A percentile compares a stretch with the other conserved stretches of the same genome.
Evolutionary conservation across 176 grass and related monocot species (phyloP).

Genomic region (Tuctoria greenei): DNA sequence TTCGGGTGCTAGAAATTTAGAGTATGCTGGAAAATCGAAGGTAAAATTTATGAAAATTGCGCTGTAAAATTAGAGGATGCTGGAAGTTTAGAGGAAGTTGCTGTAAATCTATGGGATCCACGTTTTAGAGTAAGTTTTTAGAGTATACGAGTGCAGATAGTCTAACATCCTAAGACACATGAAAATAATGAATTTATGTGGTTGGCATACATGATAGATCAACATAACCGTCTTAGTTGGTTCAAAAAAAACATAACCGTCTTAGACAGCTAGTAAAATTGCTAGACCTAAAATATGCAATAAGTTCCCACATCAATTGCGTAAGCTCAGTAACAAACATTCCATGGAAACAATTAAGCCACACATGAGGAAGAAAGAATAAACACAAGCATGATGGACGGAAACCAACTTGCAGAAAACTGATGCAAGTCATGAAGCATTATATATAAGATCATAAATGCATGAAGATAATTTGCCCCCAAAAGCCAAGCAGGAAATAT

Average conservation of each 20-base stretch:
- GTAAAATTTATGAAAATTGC: too few relatives aligned
- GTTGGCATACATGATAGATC: conserved; percentile 7
- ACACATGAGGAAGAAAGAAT: not conserved
- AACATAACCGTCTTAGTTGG: not conserved
- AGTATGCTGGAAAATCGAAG: too few relatives aligned
- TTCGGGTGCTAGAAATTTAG: too few relatives aligned
- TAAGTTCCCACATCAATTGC: not conserved
- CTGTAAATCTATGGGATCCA: too few relatives aligned
- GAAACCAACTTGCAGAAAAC: not conserved
- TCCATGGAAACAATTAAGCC: not conserved
- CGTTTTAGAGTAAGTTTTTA: too few relatives aligned
- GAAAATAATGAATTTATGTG: not conserved
- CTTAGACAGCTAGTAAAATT: conserved; percentile 12
- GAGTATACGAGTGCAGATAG: too few relatives aligned
- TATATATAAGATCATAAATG: not conserved
- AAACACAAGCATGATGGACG: not conserved
- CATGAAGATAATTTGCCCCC: conserved; percentile 4
- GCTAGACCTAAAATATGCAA: not conserved
- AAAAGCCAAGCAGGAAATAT: conserved; percentile 12
- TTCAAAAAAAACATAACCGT: not conserved
- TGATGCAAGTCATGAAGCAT: not conserved
- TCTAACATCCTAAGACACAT: too few relatives aligned
- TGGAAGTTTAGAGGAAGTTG: too few relatives aligned
- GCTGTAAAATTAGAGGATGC: too few relatives aligned
- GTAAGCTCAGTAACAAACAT: conserved; percentile 6